Evolutionary conservation across 495 filamentous ascomycete genomes (phyloP), one percentile per base, ranked within the genome.

Genomic region (Xylaria curta): DNA sequence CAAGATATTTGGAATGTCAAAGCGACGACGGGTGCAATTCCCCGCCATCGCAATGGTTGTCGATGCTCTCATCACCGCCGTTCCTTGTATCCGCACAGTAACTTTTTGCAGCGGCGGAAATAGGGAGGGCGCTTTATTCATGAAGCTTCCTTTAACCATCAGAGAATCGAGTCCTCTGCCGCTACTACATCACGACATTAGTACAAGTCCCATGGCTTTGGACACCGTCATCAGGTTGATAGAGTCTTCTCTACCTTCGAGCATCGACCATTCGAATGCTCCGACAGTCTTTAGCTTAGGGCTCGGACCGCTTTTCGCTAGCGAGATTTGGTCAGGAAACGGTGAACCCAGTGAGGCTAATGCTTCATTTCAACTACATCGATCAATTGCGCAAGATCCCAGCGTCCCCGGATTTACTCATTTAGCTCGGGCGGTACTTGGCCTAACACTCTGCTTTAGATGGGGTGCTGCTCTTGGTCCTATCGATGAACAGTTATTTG

Each of bases 101-200:
- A 88, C 89, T 17, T 98, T 97, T 81, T 95, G 93, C 76, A 90
- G 93, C 74, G 95, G 86, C 13, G 95, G 95, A 12, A 93, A 97
- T 58, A 87, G 94, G 33, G 95, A 97, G 79, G 95, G 95, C 0
- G 87, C 90, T 1, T 80, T 97, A 33, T 94, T 91, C 80, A 86
- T 90, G 78, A 89, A 86, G 67, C 85, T 97, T 19, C 85, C 88
- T 0, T 69, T 79, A 8, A 75, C 81, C 3, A 78, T 92, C 19
- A 88, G 91, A 63, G 85, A 88, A 46, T 85, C 87, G 75, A 83
- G 91, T 77, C 93, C 95, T 1, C 76, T 97, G 17, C 76, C 88
- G 3, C 78, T 81, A 1, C 81, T 86, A 66, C 87, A 87, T 6
- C 81, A 82, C 21, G 72, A 82, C 7, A 66, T 79, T 4, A 76